Conservation (phyloP, 73 alveolate species). For the Paramecium sexaurelia region DNA sequence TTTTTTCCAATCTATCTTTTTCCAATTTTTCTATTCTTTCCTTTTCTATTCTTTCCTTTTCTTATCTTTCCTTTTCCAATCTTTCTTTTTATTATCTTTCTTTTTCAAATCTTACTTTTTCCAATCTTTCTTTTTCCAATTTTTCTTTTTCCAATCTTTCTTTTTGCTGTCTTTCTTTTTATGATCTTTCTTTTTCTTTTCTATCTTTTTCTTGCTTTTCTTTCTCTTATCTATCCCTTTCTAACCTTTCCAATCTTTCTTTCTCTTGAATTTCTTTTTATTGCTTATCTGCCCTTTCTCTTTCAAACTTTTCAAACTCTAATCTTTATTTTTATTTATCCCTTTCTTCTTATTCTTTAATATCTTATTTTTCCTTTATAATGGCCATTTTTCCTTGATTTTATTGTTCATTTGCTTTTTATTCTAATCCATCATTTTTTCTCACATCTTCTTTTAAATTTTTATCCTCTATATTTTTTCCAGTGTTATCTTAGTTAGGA, state of each 20-base stretch:
- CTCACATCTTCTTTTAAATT: background rate
- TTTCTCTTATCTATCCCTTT: background rate
- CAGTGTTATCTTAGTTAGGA: background rate
- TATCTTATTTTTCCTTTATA: background rate
- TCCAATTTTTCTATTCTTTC: background rate
- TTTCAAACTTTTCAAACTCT: background rate
- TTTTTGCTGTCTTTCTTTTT: background rate
- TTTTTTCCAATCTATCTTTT: background rate
- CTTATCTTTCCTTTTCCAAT: background rate
- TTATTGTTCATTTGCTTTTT: background rate
- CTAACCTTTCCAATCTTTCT: background rate
- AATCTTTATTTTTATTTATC: background rate
- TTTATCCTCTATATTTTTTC: background rate
- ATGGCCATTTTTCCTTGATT: background rate
- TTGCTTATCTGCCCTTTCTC: background rate
- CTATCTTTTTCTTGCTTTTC: background rate
- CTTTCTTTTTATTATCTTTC: background rate
- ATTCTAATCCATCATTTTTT: conserved; percentile 35
- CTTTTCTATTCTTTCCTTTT: background rate
- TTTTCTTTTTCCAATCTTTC: background rate
- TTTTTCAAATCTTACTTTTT: background rate
- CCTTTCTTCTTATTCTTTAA: background rate
- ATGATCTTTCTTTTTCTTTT: background rate
- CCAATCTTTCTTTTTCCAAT: background rate
- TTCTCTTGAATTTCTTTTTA: background rate